These are phyloP conservation scores for Phytophthora lateralis DNA, from an alignment of 352 stramenopile species.

Conservation along the genomic window DNA sequence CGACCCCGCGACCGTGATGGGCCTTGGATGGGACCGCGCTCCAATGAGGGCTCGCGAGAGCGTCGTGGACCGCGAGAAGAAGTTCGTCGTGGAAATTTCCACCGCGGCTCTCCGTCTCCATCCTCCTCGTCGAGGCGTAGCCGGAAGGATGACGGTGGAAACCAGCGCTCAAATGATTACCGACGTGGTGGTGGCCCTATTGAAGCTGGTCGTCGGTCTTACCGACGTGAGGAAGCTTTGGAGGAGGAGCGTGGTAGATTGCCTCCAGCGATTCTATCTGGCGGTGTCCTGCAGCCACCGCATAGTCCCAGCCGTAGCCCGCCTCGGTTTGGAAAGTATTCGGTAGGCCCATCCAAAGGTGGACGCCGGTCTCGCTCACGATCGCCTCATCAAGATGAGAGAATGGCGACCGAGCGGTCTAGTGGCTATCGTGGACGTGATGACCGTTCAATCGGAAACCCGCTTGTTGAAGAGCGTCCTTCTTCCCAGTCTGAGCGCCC, in stretches of 20 bases:
- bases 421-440: conserved; percentile 35
- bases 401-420: conserved; percentile 21
- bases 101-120: conserved; percentile 21
- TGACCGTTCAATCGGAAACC: conserved; percentile 29
- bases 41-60: conserved; percentile 21
- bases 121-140: conserved; percentile 32
- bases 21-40: conserved; percentile 26
- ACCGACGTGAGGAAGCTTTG: conserved; percentile 25
- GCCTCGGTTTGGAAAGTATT: conserved; percentile 37
- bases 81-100: conserved; percentile 15
- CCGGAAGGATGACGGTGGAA: conserved; percentile 27
- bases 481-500: conserved; percentile 29
- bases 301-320: conserved; percentile 38
- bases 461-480: conserved; percentile 20
- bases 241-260: conserved; percentile 27
- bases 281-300: conserved; percentile 23
- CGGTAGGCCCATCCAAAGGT: conserved; percentile 13
- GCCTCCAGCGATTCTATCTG: conserved; percentile 16
- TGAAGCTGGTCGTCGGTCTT: conserved; percentile 27
- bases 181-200: conserved; percentile 19
- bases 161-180: conserved; percentile 27
- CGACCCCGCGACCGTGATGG: conserved; percentile 36
- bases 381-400: conserved; percentile 29
- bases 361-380: conserved; percentile 33
- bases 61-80: conserved; percentile 25